phyloP scores from a whole-genome alignment of 1,284 basidiomycete species.

The Leccinum variabile region DNA sequence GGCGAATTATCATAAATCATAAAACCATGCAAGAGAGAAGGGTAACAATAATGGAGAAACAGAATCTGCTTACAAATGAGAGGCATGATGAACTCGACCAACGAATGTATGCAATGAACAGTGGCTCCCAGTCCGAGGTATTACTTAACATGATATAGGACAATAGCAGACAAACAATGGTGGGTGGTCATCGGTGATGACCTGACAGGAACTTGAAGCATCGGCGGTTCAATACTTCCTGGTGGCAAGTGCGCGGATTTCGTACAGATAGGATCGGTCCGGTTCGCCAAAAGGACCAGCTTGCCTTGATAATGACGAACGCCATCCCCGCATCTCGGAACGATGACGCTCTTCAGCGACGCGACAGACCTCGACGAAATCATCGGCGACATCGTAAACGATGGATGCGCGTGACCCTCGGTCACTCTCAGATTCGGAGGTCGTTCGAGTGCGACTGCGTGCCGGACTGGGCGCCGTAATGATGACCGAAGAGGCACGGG shows the following conservation, averaged over 20 bases:
- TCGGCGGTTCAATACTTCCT: constrained; percentile 59
- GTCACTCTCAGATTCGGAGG: constrained; percentile 73
- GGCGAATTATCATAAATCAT: constrained; percentile 20
- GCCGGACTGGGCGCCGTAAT: constrained; percentile 56
- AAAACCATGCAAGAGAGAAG: constrained; percentile 24
- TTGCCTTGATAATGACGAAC: constrained; percentile 46
- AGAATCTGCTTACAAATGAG: constrained; percentile 32
- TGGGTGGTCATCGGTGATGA: constrained; percentile 5
- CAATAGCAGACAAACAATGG: constrained; percentile 1
- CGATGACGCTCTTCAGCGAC: constrained; percentile 79
- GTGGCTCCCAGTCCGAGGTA: constrained; percentile 23
- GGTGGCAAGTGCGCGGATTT: constrained; percentile 79
- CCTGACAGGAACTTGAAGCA: constrained; percentile 4
- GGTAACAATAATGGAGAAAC: constrained; percentile 29
- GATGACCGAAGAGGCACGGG: constrained; percentile 36
- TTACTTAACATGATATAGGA: constrained; percentile 16
- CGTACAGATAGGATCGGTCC: constrained; percentile 65
- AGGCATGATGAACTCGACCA: constrained; percentile 24
- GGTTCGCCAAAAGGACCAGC: constrained; percentile 44
- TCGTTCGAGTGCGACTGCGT: constrained; percentile 61
- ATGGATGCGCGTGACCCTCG: constrained; percentile 72
- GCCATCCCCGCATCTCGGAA: constrained; percentile 82
- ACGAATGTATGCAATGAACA: constrained; percentile 25
- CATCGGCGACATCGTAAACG: constrained; percentile 70
- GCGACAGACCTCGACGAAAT: constrained; percentile 70